These are phyloP conservation scores for Paraconiothyrium sp. DNA, from an alignment of 2,329 filamentous ascomycete species.

Conservation along the genomic window DNA sequence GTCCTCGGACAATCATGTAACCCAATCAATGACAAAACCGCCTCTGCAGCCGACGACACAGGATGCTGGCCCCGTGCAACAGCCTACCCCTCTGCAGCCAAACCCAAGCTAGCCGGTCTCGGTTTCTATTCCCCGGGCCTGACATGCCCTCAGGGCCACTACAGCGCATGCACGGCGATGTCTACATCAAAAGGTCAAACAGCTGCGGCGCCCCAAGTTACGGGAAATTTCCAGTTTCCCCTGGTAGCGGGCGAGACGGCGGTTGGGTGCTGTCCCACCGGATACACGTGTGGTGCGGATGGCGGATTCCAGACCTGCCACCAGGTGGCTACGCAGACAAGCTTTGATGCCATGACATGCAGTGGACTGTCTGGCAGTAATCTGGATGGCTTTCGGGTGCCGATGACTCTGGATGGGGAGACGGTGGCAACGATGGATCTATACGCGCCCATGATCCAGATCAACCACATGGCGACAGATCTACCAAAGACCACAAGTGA, in stretches of 20 bases:
- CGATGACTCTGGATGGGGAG: constrained; percentile 15
- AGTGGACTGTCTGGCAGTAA: constrained; percentile 5
- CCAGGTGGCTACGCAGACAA: constrained; percentile 22
- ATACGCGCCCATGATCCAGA: constrained; percentile 31
- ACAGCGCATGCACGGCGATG: constrained; percentile 26
- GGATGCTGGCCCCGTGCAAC: constrained; percentile 32
- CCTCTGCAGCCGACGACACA: constrained; percentile 24
- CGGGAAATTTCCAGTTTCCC: constrained; percentile 28
- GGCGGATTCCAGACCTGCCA: constrained; percentile 29
- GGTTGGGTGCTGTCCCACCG: constrained; percentile 33
- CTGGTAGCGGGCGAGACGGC: constrained; percentile 30
- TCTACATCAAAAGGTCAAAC: constrained; percentile 14
- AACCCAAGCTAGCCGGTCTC: constrained; percentile 18
- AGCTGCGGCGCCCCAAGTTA: constrained; percentile 11
- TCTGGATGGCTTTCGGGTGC: constrained; percentile 21
- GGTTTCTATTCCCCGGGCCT: constrained; percentile 36
- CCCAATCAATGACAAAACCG: constrained; percentile 12
- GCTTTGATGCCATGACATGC: constrained; percentile 25
- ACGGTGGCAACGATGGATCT: constrained; percentile 23
- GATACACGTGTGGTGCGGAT: constrained; percentile 25
- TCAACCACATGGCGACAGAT: constrained; percentile 29
- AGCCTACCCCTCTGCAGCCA: constrained; percentile 5
- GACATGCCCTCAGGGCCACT: constrained; percentile 29
- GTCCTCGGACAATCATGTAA: constrained; percentile 27
- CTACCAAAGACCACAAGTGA: constrained; percentile 7